These are phyloP conservation scores for Fusarium duplospermum DNA, from an alignment of 2,329 filamentous ascomycete species.

Conservation along the genomic window DNA sequence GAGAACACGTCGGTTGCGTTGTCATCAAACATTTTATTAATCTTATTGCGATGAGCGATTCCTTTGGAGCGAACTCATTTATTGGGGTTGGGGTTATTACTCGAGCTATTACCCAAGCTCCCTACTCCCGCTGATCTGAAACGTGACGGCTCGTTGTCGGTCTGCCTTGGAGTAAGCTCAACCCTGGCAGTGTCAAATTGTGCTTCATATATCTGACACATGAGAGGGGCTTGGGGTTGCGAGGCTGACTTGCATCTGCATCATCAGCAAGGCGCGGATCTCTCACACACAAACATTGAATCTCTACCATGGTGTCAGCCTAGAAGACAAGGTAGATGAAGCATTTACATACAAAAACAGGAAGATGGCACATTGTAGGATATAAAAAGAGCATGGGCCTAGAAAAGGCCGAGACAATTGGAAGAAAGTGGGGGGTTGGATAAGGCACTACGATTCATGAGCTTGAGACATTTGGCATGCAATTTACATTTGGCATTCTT, in stretches of 20 bases:
- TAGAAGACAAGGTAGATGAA: background rate
- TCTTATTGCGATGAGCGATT: conserved; percentile 9
- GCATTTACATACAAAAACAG: background rate
- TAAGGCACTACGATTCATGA: conserved; percentile 28
- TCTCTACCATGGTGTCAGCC: conserved; percentile 2
- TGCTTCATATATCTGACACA: conserved; percentile 30
- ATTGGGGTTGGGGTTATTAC: conserved; percentile 7
- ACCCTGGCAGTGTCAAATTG: conserved; percentile 19
- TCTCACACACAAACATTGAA: conserved; percentile 12
- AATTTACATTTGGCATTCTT: background rate
- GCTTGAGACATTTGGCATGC: conserved; percentile 10
- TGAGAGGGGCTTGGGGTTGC: conserved; percentile 5
- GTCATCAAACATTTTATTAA: conserved; percentile 10
- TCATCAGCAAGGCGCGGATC: conserved; percentile 8
- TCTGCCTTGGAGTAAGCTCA: conserved; percentile 10
- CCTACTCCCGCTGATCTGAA: conserved; percentile 10
- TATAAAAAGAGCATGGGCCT: background rate
- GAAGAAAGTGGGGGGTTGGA: conserved; percentile 1
- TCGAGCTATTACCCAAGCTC: background rate
- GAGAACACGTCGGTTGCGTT: background rate
- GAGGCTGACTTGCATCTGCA: conserved; percentile 12
- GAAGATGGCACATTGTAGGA: background rate
- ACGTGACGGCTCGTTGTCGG: conserved; percentile 15
- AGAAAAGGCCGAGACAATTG: conserved; percentile 3
- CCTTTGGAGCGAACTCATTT: conserved; percentile 10